A percentile compares a stretch with the other conserved stretches of the same genome.
phyloP scores from a whole-genome alignment of 2,329 filamentous ascomycete species.

The Fusarium sp. region DNA sequence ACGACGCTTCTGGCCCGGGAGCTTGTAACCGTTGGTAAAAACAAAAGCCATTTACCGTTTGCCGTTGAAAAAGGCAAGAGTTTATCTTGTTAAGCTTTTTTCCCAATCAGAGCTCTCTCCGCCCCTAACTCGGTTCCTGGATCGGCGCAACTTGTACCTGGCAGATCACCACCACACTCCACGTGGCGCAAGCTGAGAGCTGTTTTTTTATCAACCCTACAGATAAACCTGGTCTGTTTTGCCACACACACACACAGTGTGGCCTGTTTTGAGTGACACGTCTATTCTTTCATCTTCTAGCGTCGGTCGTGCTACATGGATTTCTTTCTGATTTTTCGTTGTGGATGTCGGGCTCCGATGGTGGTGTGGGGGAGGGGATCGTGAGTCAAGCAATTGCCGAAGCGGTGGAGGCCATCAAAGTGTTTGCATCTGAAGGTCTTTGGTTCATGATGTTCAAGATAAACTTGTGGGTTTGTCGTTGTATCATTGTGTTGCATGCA shows the following conservation, averaged over 20 bases:
- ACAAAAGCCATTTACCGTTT: slow-evolving; percentile 1
- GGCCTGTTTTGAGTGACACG: slow-evolving; percentile 13
- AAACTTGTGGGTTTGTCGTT: not conserved
- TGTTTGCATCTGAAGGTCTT: slow-evolving; percentile 25
- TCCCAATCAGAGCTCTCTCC: slow-evolving; percentile 13
- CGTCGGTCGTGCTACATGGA: slow-evolving; percentile 1
- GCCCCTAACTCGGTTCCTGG: slow-evolving; percentile 32
- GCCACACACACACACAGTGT: not conserved
- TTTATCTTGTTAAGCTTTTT: slow-evolving; percentile 2
- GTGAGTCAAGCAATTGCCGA: not conserved
- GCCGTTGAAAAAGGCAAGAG: not conserved
- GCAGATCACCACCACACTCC: slow-evolving; percentile 21
- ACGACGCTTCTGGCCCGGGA: slow-evolving; percentile 7
- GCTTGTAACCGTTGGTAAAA: slow-evolving; percentile 5
- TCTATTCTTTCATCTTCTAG: not conserved
- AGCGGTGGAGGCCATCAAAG: slow-evolving; percentile 20
- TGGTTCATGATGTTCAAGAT: not conserved
- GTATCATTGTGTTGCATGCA: not conserved
- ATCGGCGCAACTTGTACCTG: slow-evolving; percentile 26
- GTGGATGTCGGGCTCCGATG: not conserved
- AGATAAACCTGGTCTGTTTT: not conserved
- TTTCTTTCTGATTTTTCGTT: slow-evolving; percentile 2
- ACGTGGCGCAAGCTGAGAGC: slow-evolving; percentile 30
- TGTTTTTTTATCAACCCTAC: slow-evolving; percentile 4
- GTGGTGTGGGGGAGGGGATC: slow-evolving; percentile 11